Percentiles rank a stretch among this genome's conserved stretches.
phyloP scores from a whole-genome alignment of 2,329 filamentous ascomycete species.

The Calonectria honghensis region DNA sequence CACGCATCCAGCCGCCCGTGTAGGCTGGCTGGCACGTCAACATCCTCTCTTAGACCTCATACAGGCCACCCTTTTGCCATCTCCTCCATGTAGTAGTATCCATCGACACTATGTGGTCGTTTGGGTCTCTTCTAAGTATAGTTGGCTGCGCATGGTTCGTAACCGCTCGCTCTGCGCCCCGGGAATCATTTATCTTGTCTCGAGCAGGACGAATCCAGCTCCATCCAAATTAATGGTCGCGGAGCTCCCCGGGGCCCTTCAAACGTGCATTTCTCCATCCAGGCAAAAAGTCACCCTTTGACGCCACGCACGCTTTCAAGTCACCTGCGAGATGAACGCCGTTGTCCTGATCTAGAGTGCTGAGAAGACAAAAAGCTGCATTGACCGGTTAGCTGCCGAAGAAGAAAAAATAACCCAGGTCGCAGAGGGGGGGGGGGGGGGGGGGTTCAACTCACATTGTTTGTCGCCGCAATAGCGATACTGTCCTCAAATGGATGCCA shows the following conservation, averaged over 20 bases:
- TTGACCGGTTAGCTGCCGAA: conserved; percentile 50
- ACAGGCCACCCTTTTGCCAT: conserved; percentile 34
- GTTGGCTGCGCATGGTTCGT: conserved; percentile 48
- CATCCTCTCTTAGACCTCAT: conserved; percentile 46
- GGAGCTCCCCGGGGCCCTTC: conserved; percentile 45
- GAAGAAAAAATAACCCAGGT: not conserved
- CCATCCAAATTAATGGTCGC: conserved; percentile 42
- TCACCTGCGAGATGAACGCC: conserved; percentile 54
- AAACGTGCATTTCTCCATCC: conserved; percentile 44
- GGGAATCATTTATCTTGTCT: conserved; percentile 48
- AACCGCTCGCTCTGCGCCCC: conserved; percentile 47
- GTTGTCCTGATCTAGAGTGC: conserved; percentile 73
- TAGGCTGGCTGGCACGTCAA: conserved; percentile 40
- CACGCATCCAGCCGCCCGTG: conserved; percentile 47
- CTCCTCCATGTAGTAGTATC: conserved; percentile 33
- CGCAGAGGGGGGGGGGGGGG: not conserved
- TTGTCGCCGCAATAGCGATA: conserved; percentile 99
- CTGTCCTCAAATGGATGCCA: conserved; percentile 99
- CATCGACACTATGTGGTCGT: conserved; percentile 37
- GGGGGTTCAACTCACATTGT: conserved; percentile 85
- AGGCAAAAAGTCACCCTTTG: conserved; percentile 38
- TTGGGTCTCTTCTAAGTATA: conserved; percentile 52
- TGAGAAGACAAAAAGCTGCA: conserved; percentile 85
- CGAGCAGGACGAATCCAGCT: conserved; percentile 46
- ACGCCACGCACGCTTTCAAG: conserved; percentile 44